Evolutionary conservation across 1,139 yeast species (phyloP), one percentile per base, ranked within the genome.

Genomic region (Casaregolazyma lundiana): DNA sequence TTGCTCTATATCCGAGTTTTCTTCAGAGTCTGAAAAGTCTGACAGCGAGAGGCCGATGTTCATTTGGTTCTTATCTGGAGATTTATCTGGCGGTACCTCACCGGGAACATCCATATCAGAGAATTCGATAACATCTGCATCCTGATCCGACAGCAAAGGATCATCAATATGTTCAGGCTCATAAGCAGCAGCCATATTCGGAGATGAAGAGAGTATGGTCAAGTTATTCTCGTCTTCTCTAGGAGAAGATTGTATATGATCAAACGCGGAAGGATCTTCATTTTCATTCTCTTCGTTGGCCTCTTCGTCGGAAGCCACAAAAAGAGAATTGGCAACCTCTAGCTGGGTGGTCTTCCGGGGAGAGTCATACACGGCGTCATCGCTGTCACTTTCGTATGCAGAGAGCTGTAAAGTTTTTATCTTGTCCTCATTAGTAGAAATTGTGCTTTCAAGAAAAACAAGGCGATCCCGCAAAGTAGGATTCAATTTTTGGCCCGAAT

Each of bases 11-110:
- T 40, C 43, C 16, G 32, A 26, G 13, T 26, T 15, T 32, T 24
- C 17, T 2, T 40, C 43, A n/a, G 35, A 29, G 15, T 40, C 43
- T 6, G 43, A 40, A 18, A 40, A 40, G 26, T 40, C 43, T 11
- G 43, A 40, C 13, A 40, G 22, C 4, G 43, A 40, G 2, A 40
- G 22, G n/a, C 34, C 37, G 16, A 40, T 19, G n/a, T 30, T 39
- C 17, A 18, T 9, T 2, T 39, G 19, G 6, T 18, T 7, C 11
- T 18, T n/a, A 18, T 22, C 15, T 3, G 13, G 21, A n/a, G 29
- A 20, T 2, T 24, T 30, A n/a, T 26, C 13, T 1, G 11, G 15
- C 11, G 16, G 17, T n/a, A 7, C 16, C 4, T 13, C 22, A n/a
- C 15, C 36, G 11, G 17, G 22, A 11, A 18, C 21, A 4, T 18